These are phyloP conservation scores for Fusarium sp. DNA, from an alignment of 2,329 filamentous ascomycete genomes.

Conservation along the genomic window DNA sequence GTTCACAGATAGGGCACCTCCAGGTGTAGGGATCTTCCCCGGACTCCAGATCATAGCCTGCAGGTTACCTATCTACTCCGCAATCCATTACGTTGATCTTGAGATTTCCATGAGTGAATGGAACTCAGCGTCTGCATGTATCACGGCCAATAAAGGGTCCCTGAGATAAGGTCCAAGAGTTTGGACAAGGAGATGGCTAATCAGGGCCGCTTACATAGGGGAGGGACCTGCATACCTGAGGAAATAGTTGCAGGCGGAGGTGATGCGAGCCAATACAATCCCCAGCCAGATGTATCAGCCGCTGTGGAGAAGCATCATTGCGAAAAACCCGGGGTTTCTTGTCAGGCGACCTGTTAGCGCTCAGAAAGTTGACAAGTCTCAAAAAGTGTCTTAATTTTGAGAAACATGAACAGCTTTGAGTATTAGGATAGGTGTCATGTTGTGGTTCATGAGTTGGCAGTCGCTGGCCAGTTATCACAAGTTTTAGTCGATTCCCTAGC, in stretches of 20 bases:
- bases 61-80: slow-evolving; percentile 10
- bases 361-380: slow-evolving; percentile 11
- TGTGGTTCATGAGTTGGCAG: neutral
- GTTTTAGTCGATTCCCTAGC: neutral
- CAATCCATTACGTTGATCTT: slow-evolving; percentile 34
- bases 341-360: slow-evolving; percentile 31
- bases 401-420: neutral
- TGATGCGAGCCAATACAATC: slow-evolving; percentile 28
- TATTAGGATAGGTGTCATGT: neutral
- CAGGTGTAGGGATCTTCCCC: slow-evolving; percentile 10
- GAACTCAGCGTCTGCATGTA: slow-evolving; percentile 8
- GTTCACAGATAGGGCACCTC: neutral
- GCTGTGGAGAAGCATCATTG: slow-evolving; percentile 36
- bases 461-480: neutral
- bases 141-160: slow-evolving; percentile 13
- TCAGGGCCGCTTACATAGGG: slow-evolving; percentile 20
- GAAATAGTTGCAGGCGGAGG: slow-evolving; percentile 29
- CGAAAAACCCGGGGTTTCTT: slow-evolving; percentile 35
- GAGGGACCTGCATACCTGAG: slow-evolving; percentile 27
- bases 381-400: neutral
- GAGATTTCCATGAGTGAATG: slow-evolving; percentile 29
- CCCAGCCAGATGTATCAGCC: slow-evolving; percentile 38
- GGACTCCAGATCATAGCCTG: neutral
- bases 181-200: slow-evolving; percentile 23
- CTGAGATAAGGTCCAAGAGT: slow-evolving; percentile 31